Base-by-base conservation (phyloP, 1,284 basidiomycete genomes). In the Cutaneotrichosporon dermatis region DNA sequence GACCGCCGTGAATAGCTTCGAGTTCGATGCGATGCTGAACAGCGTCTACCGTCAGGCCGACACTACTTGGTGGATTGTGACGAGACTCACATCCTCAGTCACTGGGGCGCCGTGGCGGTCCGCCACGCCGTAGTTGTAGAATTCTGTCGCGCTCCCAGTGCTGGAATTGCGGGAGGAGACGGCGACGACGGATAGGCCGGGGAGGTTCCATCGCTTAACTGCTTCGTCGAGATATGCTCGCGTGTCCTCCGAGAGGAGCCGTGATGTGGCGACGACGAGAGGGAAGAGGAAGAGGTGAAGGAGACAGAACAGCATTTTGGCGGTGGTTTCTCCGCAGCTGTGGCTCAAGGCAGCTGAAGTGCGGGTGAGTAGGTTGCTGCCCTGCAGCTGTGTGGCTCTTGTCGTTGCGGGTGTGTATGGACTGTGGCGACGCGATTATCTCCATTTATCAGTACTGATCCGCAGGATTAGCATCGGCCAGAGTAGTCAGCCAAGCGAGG, bases 21-120 rank as follows among this genome's bases (percentile, higher is more conserved):
- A 80, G 64, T 79, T 81, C 11, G 81, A 82, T 1, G 74, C 81
- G 44, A 83, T 76, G 2, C 64, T 68, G 62, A 81, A 81, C 33
- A 79, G 64, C 0, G 79, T 75, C 81, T 82, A 13, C 33, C 11
- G 45, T 33, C 6, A 46, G 45, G 9, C 11, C 11, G 3, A 25
- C 25, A 25, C 3, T 25, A 25, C 25, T 2, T 25, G 25, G 25
- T 25, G 25, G 3, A 25, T 16, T n/a, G 6, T 44, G 4, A 3
- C 25, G 25, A n/a, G 43, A 10, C 36, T 50, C 49, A 50, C 49
- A 35, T 50, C 49, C 11, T 50, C 49, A 4, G 49, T 50, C 12
- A 50, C 49, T 2, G 15, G 13, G 35, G 37, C 15, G 9, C 49
- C 49, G 13, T 25, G 12, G 3, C n/a, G n/a, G 13, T 36, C 16